Percentiles rank a stretch among this genome's conserved stretches.
Conservation (phyloP, 306 rosid species). For the Morella rubra region DNA sequence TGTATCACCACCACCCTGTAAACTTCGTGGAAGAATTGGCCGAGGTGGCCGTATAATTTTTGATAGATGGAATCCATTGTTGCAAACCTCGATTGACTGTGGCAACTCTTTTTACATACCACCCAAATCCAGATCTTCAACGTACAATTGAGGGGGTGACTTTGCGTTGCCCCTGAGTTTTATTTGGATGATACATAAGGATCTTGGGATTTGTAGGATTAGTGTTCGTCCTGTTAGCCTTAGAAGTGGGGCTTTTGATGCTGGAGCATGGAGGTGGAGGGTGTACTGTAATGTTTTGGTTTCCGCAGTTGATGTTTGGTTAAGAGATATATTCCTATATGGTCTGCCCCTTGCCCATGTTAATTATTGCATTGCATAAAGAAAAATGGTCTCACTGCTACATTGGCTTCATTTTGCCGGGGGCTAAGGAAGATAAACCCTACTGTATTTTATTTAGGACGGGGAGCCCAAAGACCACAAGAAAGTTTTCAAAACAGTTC, state of each 20-base stretch:
- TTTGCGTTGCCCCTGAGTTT: neutral
- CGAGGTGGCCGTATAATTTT: conserved; percentile 94
- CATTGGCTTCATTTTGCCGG: too few species aligned
- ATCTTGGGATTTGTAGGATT: neutral
- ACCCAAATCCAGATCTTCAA: conserved; percentile 64
- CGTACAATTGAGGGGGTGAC: conserved; percentile 54
- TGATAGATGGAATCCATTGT: conserved; percentile 84
- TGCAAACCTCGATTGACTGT: conserved; percentile 81
- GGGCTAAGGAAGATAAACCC: too few species aligned
- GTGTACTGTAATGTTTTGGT: neutral
- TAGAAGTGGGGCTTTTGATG: neutral
- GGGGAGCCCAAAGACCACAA: too few species aligned
- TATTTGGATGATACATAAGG: neutral
- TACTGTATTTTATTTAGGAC: too few species aligned
- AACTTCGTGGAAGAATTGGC: conserved; percentile 80
- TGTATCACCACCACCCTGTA: conserved; percentile 53
- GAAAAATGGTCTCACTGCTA: too few species aligned
- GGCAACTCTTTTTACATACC: conserved; percentile 78
- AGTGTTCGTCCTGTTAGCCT: conserved; percentile 7
- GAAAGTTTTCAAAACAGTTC: too few species aligned
- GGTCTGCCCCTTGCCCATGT: too few species aligned
- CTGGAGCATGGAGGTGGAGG: conserved; percentile 1
- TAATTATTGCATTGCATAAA: too few species aligned
- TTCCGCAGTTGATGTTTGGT: conserved; percentile 1
- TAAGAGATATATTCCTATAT: neutral